phyloP scores from a whole-genome alignment of 2,329 filamentous ascomycete species.

The Aspergillus pseudoterreus region DNA sequence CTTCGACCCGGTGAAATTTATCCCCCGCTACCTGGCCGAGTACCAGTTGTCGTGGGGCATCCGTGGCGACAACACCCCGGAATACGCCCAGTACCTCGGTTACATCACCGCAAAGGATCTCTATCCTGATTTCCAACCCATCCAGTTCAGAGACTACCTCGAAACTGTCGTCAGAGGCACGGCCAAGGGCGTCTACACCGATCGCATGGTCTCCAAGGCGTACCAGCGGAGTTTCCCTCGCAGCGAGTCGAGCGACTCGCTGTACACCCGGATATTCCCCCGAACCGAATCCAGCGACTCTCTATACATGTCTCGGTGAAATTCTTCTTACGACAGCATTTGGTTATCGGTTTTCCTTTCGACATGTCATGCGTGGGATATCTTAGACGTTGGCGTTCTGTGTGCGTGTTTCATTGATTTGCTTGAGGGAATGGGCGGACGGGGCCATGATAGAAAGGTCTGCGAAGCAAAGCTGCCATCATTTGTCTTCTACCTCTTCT shows the following conservation, averaged over 20 bases:
- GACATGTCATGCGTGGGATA: background rate
- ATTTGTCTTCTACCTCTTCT: background rate
- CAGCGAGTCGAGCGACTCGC: conserved; percentile 34
- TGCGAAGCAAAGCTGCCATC: background rate
- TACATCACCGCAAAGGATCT: conserved; percentile 52
- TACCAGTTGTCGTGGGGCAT: conserved; percentile 48
- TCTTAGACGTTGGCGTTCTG: background rate
- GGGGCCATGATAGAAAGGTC: background rate
- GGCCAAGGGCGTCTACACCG: conserved; percentile 34
- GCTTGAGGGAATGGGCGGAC: background rate
- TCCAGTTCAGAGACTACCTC: conserved; percentile 38
- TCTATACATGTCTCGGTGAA: conserved; percentile 30
- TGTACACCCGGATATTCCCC: conserved; percentile 34
- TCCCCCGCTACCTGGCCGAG: conserved; percentile 37
- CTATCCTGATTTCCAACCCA: conserved; percentile 50
- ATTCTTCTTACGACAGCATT: background rate
- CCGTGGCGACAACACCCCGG: conserved; percentile 52
- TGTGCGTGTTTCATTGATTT: background rate
- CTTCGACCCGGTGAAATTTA: conserved; percentile 34
- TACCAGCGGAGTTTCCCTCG: conserved; percentile 35
- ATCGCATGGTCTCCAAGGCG: conserved; percentile 33
- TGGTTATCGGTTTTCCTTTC: background rate
- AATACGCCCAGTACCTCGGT: conserved; percentile 53
- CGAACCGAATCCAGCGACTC: conserved; percentile 35
- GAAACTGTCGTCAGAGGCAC: conserved; percentile 41